These are phyloP conservation scores for Quercus cerris DNA, from an alignment of 306 rosid genomes.

Conservation along the genomic window DNA sequence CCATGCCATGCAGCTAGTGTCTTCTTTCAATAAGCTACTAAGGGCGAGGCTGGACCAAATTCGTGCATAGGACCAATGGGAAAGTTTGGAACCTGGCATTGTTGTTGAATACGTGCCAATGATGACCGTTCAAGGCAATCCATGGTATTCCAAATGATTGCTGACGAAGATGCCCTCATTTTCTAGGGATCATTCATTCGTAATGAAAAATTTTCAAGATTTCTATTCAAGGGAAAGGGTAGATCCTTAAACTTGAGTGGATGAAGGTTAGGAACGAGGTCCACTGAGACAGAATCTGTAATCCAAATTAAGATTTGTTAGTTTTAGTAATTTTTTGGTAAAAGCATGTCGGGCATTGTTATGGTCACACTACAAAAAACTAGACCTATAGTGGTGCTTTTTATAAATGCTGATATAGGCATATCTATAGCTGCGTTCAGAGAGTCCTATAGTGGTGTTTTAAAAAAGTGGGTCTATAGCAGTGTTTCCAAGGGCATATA, in stretches of 20 bases:
- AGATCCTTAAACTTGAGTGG: constrained; percentile 54
- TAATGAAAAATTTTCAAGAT: not conserved
- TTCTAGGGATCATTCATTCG: not conserved
- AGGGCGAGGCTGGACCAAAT: constrained; percentile 2
- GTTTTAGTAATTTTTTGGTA: not conserved
- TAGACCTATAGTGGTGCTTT: too few species aligned
- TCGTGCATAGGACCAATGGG: constrained; percentile 46
- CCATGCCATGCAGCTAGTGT: constrained; percentile 17
- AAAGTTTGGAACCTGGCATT: constrained; percentile 23
- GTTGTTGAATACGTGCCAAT: constrained; percentile 18
- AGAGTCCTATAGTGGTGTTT: too few species aligned
- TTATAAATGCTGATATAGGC: too few species aligned
- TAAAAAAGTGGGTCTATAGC: too few species aligned
- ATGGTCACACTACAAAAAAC: too few species aligned
- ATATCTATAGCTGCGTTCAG: too few species aligned
- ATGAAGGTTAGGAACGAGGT: constrained; percentile 31
- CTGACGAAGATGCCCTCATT: constrained; percentile 16
- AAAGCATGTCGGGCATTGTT: not conserved
- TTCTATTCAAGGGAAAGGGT: constrained; percentile 11
- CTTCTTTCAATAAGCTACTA: constrained; percentile 23
- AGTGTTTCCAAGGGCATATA: too few species aligned
- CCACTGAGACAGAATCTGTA: constrained; percentile 16
- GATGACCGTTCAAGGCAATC: constrained; percentile 26
- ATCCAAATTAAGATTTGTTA: not conserved
- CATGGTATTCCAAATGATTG: constrained; percentile 41